Evolutionary conservation across 306 rosid genomes (phyloP).

Genomic region (Gastrolobium villosum): DNA sequence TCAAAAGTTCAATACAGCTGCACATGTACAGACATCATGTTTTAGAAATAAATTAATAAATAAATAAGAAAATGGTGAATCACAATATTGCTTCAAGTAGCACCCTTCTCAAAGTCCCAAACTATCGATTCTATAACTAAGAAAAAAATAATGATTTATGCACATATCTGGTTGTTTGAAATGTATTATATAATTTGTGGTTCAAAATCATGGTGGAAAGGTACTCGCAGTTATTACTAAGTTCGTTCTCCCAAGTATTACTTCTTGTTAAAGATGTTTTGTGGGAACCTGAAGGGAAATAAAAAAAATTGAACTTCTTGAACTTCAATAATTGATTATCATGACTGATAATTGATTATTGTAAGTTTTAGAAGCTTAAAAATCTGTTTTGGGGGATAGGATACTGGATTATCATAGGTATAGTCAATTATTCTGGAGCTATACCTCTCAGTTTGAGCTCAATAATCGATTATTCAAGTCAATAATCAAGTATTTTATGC

Average conservation of each 20-base stretch:
- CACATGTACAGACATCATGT: conserved; percentile 1
- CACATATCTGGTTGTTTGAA: neutral
- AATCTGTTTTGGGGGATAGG: too few relatives aligned
- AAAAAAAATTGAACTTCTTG: too few relatives aligned
- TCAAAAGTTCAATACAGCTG: conserved; percentile 8
- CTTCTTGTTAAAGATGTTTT: conserved; percentile 1
- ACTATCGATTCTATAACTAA: conserved; percentile 1
- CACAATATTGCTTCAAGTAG: conserved; percentile 17
- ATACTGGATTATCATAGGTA: too few relatives aligned
- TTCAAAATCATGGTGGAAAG: conserved; percentile 23
- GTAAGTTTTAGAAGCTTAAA: too few relatives aligned
- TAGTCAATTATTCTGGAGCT: too few relatives aligned
- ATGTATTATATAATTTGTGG: conserved; percentile 8
- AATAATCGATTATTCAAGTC: too few relatives aligned
- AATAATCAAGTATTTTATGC: too few relatives aligned
- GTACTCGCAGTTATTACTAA: neutral
- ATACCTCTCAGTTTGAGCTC: too few relatives aligned
- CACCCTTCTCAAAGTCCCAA: conserved; percentile 33
- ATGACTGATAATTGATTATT: too few relatives aligned
- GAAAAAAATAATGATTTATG: conserved; percentile 1
- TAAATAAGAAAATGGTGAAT: conserved; percentile 12
- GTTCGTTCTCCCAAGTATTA: neutral
- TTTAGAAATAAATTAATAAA: conserved; percentile 10
- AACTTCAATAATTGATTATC: too few relatives aligned
- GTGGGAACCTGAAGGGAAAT: too few relatives aligned